Percentiles rank a stretch among this genome's conserved stretches.
These are phyloP conservation scores for Gaeumannomyces sp. DNA, from an alignment of 2,329 filamentous ascomycete genomes.

Conservation along the genomic window DNA sequence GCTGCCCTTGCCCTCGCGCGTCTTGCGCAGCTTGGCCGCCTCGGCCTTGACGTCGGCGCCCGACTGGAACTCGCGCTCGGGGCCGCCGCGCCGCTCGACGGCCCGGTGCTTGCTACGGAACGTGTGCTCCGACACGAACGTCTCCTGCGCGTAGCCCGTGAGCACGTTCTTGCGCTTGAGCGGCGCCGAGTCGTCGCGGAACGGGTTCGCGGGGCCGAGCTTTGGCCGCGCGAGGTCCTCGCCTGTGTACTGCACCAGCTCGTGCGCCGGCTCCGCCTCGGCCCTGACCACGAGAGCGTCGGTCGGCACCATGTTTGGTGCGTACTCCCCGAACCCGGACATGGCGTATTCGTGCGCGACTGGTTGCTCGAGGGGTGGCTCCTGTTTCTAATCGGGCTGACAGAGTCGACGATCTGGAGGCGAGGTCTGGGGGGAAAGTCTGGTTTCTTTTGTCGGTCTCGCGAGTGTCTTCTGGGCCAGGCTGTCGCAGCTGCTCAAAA, in stretches of 20 bases:
- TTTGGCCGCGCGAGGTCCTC: slow-evolving; percentile 62
- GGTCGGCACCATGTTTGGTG: slow-evolving; percentile 59
- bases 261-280: slow-evolving; percentile 49
- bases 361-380: not conserved
- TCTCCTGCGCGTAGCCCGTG: slow-evolving; percentile 84
- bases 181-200: slow-evolving; percentile 52
- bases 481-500: not conserved
- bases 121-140: slow-evolving; percentile 80
- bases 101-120: slow-evolving; percentile 86
- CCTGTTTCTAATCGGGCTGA: not conserved
- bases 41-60: slow-evolving; percentile 61
- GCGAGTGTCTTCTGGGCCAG: not conserved
- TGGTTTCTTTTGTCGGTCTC: not conserved
- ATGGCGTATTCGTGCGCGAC: slow-evolving; percentile 28
- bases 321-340: slow-evolving; percentile 57
- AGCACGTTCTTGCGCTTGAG: slow-evolving; percentile 73
- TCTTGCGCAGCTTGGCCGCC: slow-evolving; percentile 60
- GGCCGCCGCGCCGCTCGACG: slow-evolving; percentile 60
- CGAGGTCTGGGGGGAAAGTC: not conserved
- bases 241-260: slow-evolving; percentile 60
- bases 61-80: slow-evolving; percentile 49
- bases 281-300: slow-evolving; percentile 57
- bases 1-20: slow-evolving; percentile 79
- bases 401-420: not conserved
- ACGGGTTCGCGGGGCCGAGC: slow-evolving; percentile 69